A percentile compares a stretch with the other conserved stretches of the same genome.
phyloP scores from a whole-genome alignment of 169 alveolate species.

The Babesia caballi region DNA sequence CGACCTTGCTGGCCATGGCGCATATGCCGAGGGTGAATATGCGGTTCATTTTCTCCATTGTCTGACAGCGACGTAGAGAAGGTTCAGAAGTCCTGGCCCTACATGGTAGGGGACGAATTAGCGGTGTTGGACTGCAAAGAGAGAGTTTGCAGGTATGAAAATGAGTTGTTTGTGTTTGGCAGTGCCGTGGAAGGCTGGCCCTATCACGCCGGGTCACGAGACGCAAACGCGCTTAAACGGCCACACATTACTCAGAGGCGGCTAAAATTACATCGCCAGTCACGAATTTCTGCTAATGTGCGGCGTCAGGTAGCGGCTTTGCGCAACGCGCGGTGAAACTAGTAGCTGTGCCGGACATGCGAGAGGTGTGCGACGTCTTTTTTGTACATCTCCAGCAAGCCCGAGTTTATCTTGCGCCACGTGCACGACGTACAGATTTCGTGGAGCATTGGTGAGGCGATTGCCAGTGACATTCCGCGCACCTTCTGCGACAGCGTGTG shows the following conservation, averaged over 20 bases:
- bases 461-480: constrained; percentile 69
- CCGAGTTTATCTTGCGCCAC: constrained; percentile 63
- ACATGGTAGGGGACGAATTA: too few species aligned
- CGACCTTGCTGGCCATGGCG: constrained; percentile 87
- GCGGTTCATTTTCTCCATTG: constrained; percentile 59
- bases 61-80: neutral
- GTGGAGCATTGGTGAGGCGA: constrained; percentile 91
- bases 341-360: neutral
- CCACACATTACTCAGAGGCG: too few species aligned
- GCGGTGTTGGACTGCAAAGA: too few species aligned
- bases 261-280: too few species aligned
- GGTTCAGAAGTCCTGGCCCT: too few species aligned
- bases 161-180: too few species aligned
- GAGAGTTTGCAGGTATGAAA: too few species aligned
- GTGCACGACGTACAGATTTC: constrained; percentile 84
- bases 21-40: constrained; percentile 84
- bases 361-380: constrained; percentile 24
- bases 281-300: too few species aligned
- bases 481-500: constrained; percentile 2
- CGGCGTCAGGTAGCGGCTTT: too few species aligned
- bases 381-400: constrained; percentile 48
- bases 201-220: too few species aligned
- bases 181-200: too few species aligned
- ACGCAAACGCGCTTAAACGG: too few species aligned
- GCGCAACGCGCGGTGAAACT: neutral